Conservation (phyloP, 208 protist species). For the Trypanosoma scelopori region DNA sequence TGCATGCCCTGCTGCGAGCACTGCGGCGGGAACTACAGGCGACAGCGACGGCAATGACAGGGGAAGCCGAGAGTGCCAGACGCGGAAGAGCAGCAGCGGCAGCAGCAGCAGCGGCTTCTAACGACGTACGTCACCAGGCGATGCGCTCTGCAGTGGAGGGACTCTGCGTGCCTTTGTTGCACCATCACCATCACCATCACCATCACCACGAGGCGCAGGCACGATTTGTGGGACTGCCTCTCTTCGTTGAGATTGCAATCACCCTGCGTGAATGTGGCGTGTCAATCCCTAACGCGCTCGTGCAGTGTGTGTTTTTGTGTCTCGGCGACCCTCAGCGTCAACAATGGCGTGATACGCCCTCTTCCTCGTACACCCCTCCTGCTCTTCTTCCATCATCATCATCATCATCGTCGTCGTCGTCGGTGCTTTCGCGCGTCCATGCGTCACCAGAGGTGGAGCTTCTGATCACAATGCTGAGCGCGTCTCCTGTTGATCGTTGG, state of each 20-base stretch:
- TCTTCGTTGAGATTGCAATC: conserved; percentile 39
- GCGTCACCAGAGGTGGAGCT: conserved; percentile 22
- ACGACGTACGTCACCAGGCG: conserved; percentile 24
- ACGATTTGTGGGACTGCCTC: conserved; percentile 44
- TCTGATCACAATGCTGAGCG: conserved; percentile 8
- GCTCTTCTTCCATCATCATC: too few species aligned
- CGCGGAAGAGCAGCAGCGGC: not conserved
- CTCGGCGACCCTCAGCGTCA: conserved; percentile 33
- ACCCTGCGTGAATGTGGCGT: conserved; percentile 31
- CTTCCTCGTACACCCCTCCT: not conserved
- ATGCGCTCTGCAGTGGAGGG: conserved; percentile 52
- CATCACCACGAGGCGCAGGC: conserved; percentile 69
- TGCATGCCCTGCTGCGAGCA: conserved; percentile 34
- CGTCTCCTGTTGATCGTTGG: conserved; percentile 40
- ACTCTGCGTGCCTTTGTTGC: conserved; percentile 44
- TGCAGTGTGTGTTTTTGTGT: conserved; percentile 73
- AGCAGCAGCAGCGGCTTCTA: not conserved
- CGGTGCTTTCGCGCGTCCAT: not conserved
- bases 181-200: too few species aligned
- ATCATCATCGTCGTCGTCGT: not conserved
- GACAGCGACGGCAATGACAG: not conserved
- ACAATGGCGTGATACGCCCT: not conserved
- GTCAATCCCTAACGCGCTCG: conserved; percentile 51
- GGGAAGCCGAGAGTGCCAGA: not conserved
- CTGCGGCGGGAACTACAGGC: conserved; percentile 6